Evolutionary conservation across 2,329 filamentous ascomycete genomes (phyloP), one percentile per base, ranked within the genome.

Genomic region (Colletotrichum tropicicola): DNA sequence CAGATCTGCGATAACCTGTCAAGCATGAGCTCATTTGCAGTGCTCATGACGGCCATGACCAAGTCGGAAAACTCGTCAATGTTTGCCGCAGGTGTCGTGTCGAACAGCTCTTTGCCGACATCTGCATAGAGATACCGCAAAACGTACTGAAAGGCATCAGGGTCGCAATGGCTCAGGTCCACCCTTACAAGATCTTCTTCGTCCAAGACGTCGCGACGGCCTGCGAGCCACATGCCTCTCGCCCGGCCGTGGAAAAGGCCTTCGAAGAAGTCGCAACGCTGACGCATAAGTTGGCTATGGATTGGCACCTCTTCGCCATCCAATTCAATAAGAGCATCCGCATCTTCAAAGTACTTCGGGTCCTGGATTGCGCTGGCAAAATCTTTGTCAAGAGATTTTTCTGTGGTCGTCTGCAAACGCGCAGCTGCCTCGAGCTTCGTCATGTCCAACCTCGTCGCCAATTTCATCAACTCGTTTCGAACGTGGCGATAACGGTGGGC

Each of bases 11-110:
- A 93, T 5, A 99, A 81, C 6, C 94, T 87, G 74, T 98, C 94
- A 48, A 99, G 85, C 94, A 99, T 98, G 61, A 99, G 81, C 77
- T 99, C 95, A 73, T 99, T 96, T 12, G 94, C 93, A 55, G 93
- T 91, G 59, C 89, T 89, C 86, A 98, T 91, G 45, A 98, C 92
- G 70, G 97, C 94, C 79, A 98, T 86, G 8, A 98, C 85, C n/a
- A 96, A 82, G 70, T 98, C 94, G 5, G 94, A 88, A 68, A 97
- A 94, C 47, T 94, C 91, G 69, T 98, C 94, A 6, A 97, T 78
- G 65, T 90, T 89, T 15, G 87, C 81, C 35, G 87, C 86, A 15
- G 91, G 86, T 5, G 96, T 86, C 30, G 91, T 83, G 69, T 97
- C 89, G 71, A 99, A 98, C 2, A 98, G 81, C 64, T 94, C 91